These are phyloP conservation scores for Artemisia tridentata DNA, from an alignment of 129 eudicot species.

Conservation along the genomic window DNA sequence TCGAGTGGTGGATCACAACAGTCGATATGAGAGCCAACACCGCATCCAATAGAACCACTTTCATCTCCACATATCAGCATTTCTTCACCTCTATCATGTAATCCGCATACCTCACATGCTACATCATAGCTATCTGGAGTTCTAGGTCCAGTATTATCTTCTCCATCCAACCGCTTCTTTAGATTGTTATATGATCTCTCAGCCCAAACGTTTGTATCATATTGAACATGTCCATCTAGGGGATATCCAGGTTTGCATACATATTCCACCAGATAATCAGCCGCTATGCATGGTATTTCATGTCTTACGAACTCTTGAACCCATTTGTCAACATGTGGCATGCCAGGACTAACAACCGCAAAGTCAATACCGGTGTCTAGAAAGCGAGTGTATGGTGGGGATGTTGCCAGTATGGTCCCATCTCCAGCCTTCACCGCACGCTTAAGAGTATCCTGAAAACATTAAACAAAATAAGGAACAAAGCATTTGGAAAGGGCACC, in stretches of 20 bases:
- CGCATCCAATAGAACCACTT: slow-evolving; percentile 67
- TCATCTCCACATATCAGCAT: slow-evolving; percentile 87
- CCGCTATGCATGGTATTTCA: slow-evolving; percentile 78
- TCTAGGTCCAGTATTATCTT: slow-evolving; percentile 16
- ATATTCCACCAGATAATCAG: slow-evolving; percentile 90
- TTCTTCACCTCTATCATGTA: slow-evolving; percentile 71
- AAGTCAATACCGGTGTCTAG: slow-evolving; percentile 59
- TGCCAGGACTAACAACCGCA: slow-evolving; percentile 91
- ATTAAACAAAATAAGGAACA: background rate
- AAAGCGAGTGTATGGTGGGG: slow-evolving; percentile 93
- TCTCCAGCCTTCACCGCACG: slow-evolving; percentile 96
- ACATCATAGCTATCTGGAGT: slow-evolving; percentile 40
- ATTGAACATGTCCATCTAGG: slow-evolving; percentile 72
- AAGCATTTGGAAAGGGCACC: background rate
- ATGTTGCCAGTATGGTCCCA: slow-evolving; percentile 90
- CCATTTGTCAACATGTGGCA: slow-evolving; percentile 87
- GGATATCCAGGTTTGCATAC: slow-evolving; percentile 92
- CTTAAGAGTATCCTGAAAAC: slow-evolving; percentile 79
- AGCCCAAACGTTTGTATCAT: slow-evolving; percentile 79
- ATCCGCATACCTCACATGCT: slow-evolving; percentile 70
- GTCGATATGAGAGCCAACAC: slow-evolving; percentile 67
- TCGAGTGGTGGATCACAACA: slow-evolving; percentile 86
- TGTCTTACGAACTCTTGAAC: slow-evolving; percentile 79
- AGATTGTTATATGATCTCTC: slow-evolving; percentile 59
- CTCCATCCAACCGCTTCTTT: slow-evolving; percentile 37